Conservation (phyloP, 2,329 filamentous ascomycete genomes). For the Coniochaeta prunicola region DNA sequence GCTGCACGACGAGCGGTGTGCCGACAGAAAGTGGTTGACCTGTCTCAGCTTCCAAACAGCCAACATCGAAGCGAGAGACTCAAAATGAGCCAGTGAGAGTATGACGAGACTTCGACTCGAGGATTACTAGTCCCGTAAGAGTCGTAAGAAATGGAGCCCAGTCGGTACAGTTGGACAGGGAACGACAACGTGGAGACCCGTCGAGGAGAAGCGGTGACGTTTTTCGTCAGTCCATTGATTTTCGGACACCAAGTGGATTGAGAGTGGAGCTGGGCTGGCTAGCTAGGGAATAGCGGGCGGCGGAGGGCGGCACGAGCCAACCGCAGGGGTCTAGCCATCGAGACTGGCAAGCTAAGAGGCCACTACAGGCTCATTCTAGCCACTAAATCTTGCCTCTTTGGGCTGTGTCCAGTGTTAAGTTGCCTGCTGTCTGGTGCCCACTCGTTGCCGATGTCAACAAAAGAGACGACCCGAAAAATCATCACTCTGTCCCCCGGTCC, state of each 20-base stretch:
- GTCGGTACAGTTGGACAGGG: neutral
- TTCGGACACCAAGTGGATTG: neutral
- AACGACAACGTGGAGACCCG: neutral
- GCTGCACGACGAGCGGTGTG: neutral
- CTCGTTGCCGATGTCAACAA: conserved; percentile 1
- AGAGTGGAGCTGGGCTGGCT: neutral
- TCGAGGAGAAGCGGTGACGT: neutral
- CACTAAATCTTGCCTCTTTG: neutral
- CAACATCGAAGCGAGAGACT: neutral
- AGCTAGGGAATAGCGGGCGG: neutral
- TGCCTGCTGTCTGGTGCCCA: neutral
- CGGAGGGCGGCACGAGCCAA: neutral
- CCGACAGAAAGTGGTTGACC: neutral
- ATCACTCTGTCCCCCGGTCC: neutral
- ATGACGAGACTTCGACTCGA: neutral
- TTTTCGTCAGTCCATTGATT: neutral
- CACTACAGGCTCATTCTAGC: too few species aligned
- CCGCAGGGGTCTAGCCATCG: neutral
- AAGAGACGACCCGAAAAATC: neutral
- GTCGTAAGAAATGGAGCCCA: neutral
- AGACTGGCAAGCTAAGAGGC: too few species aligned
- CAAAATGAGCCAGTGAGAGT: neutral
- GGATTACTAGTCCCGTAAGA: neutral
- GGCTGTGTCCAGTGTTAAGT: neutral
- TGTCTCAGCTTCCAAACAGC: neutral